Conservation (phyloP, 768 basidiomycete genomes). For the Pulveroboletus ravenelii region DNA sequence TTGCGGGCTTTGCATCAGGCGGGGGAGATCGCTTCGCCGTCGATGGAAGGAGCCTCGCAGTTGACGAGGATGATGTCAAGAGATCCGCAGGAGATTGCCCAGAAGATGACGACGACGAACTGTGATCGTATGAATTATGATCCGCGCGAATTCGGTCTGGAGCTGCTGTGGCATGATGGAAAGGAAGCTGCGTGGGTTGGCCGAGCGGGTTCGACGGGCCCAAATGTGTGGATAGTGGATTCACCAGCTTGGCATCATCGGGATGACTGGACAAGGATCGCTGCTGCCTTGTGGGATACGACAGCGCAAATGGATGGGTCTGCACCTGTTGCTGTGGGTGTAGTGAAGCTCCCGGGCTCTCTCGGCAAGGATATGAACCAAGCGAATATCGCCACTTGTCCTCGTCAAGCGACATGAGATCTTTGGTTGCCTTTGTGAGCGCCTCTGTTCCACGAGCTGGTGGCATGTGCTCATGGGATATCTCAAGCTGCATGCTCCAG, state of each 20-base stretch:
- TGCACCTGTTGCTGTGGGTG: slow-evolving; percentile 18
- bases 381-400: slow-evolving; percentile 36
- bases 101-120: slow-evolving; percentile 27
- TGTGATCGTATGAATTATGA: slow-evolving; percentile 10
- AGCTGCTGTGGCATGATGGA: slow-evolving; percentile 13
- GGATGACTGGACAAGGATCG: slow-evolving; percentile 4
- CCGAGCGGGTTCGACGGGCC: slow-evolving; percentile 5
- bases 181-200: slow-evolving; percentile 14
- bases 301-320: slow-evolving; percentile 11
- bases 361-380: slow-evolving; percentile 9
- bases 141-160: slow-evolving; percentile 7
- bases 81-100: slow-evolving; percentile 24
- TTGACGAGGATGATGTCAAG: slow-evolving; percentile 13
- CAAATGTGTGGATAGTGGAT: slow-evolving; percentile 3
- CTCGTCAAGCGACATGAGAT: slow-evolving; percentile 69
- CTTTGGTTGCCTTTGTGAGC: slow-evolving; percentile 75
- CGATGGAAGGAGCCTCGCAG: slow-evolving; percentile 11
- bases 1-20: slow-evolving; percentile 20
- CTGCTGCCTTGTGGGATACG: slow-evolving; percentile 19
- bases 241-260: slow-evolving; percentile 4
- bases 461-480: slow-evolving; percentile 42
- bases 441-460: slow-evolving; percentile 56
- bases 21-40: slow-evolving; percentile 27
- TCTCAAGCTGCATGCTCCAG: slow-evolving; percentile 41
- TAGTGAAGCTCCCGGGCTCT: slow-evolving; percentile 7